Evolutionary conservation across 2,329 filamentous ascomycete genomes (phyloP), one percentile per base, ranked within the genome.

Genomic region (Beauveria sp.): DNA sequence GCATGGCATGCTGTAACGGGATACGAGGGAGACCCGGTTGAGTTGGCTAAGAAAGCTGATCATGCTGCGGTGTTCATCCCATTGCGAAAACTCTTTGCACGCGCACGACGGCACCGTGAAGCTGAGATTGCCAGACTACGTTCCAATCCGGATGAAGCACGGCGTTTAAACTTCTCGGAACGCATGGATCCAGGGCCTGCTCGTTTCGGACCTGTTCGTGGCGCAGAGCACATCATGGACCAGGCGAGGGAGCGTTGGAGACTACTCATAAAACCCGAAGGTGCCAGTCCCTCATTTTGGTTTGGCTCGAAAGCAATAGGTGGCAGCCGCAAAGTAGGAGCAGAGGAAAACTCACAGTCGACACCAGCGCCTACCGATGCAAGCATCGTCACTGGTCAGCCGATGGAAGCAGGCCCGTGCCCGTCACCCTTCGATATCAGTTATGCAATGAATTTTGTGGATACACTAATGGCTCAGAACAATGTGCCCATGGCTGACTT

Each of bases 11-110:
- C 75, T 16, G 71, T 82, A 28, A 75, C 72, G 61, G 70, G 70
- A 9, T 76, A 75, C 48, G 71, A 74, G 14, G 69, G 69, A 18
- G 70, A 79, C 48, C 73, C 75, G 0, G 64, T 74, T 0, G 78
- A 83, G 46, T 67, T 79, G 34, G 72, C 78, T 34, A 77, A 74
- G 64, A 76, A 77, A 57, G 70, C 74, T 2, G 76, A 77, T 61
- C 76, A 81, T 46, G 72, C 76, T 10, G 77, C 78, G 0, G 77
- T 84, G 3, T 82, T 82, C 72, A 67, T 83, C 48, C 82, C 83
- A 0, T 71, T 86, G 53, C 77, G 78, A 52, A 83, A 79, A 64
- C 74, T 86, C 1, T 82, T 82, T 66, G 66, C 77, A 57, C 80
- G 80, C 63, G 81, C 82, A 0, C 76, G 74, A 46, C 77, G 74